phyloP scores from a whole-genome alignment of 2,329 filamentous ascomycete genomes.

The Cadophora malorum region DNA sequence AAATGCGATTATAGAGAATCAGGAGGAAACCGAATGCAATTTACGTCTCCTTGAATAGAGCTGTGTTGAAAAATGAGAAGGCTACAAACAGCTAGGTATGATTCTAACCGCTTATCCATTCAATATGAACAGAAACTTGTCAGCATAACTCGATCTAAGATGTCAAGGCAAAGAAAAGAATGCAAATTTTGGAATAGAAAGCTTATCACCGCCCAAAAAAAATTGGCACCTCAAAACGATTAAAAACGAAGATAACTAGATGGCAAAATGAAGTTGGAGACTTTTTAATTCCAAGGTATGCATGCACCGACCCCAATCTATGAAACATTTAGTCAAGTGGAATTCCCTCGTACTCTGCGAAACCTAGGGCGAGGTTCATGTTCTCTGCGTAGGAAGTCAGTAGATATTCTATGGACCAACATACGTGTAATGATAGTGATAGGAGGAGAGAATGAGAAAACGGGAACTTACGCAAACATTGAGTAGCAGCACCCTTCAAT shows the following conservation, averaged over 20 bases:
- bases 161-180: background rate
- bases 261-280: constrained; percentile 9
- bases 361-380: constrained; percentile 91
- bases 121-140: background rate
- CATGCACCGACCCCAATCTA: constrained; percentile 13
- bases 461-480: constrained; percentile 79
- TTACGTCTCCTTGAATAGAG: no score
- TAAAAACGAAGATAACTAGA: background rate
- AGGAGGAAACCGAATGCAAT: no score
- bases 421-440: background rate
- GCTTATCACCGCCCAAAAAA: background rate
- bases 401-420: constrained; percentile 4
- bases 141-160: background rate
- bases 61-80: no score
- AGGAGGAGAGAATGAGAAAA: background rate
- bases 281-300: constrained; percentile 13
- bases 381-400: constrained; percentile 65
- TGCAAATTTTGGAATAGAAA: background rate
- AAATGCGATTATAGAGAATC: no score
- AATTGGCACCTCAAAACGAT: background rate
- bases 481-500: constrained; percentile 90
- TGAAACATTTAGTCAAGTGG: constrained; percentile 52
- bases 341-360: constrained; percentile 88
- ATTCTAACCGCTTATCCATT: background rate
- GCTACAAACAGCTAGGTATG: no score